Base-by-base conservation (phyloP, 805 yeast genomes). In the Barnettozyma californica region DNA sequence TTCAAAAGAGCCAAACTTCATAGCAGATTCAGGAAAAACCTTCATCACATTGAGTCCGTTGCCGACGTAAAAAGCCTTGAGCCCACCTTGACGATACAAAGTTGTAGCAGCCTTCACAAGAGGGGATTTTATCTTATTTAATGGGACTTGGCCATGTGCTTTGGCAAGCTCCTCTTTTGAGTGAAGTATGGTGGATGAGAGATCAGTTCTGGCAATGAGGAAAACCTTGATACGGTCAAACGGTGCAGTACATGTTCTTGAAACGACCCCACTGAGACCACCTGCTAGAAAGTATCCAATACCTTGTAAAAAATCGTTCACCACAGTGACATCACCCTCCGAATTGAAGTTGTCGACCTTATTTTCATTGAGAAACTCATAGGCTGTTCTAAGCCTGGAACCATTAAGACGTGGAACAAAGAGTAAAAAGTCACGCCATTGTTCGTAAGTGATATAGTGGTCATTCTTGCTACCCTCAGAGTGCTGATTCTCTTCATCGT, bases 181-280 rank as follows among this genome's bases (percentile, higher is more conserved):
- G 50, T 79, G 80, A 42, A 86, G 65, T 6, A 85, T 68, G 0
- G 89, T 84, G 4, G 91, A 83, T 0, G 87, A 75, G 41, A 86
- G 68, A 63, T 86, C 95, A 1, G 96, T 84, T 64, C 96, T 78
- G 1, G 98, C 97, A 59, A 94, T 94, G 44, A 94, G 70, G 58
- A 87, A 94, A 13, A 94, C 98, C 64, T 94, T 94, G 20, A 94
- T 79, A 63, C 99, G 78, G 66, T 94, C 99, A 54, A 94, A 87
- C 10, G 99, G 99, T 0, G 98, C 99, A 0, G 99, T 94, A 58
- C 94, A 85, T 0, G 98, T 90, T 68, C 99, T 81, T 13, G 97
- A 89, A 4, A 94, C 85, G 2, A 92, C 99, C 2, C 99, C 99
- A 1, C 97, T 87, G 19, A 91, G 66, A 0, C 99, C 99, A 36